Base-by-base conservation (phyloP, 2,329 filamentous ascomycete species). In the Pseudopithomyces maydicus region DNA sequence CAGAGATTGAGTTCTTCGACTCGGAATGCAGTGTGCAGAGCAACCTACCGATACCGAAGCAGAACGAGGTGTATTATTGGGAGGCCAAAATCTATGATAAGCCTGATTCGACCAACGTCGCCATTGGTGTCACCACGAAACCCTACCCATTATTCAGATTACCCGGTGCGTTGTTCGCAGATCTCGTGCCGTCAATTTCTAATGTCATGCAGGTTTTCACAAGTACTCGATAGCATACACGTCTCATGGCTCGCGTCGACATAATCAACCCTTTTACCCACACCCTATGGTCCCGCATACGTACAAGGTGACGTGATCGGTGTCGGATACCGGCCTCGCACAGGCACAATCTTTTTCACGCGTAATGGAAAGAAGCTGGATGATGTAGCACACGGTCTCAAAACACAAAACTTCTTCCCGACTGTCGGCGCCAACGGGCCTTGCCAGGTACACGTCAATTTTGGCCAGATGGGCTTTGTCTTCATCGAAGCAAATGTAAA, bases 51-150 rank as follows among this genome's bases (percentile, higher is more conserved):
- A 92, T 99, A 7, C 95, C 95, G 14, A 99, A 99, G 73, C 95
- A 99, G 74, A 99, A 99, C 72, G 95, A 99, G 72, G 94, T 98
- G 11, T 99, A 99, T 77, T 99, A 99, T 78, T 99, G 95, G 95
- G 95, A 99, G 77, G 91, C 93, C 54, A 99, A 99, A 81, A 90
- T 99, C 52, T 99, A 96, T 78, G 95, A 99, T 61, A 98, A 98
- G 79, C 92, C 95, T 3, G 95, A 98, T 62, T 87, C 81, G 57
- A 96, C 92, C 0, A 80, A 92, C 64, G 84, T 99, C 60, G 93
- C 90, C 72, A 92, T 99, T 67, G 95, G 95, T 65, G 90, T 99
- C 82, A 90, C 91, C 44, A 99, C 95, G 19, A 99, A 99, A 74
- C 95, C 95, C 7, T 99, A 99, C 75, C 95, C 95, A 17, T 80